Evolutionary conservation across 2,329 filamentous ascomycete genomes (phyloP), one percentile per base, ranked within the genome.

Genomic region (Ophidiomyces ophidiicola): DNA sequence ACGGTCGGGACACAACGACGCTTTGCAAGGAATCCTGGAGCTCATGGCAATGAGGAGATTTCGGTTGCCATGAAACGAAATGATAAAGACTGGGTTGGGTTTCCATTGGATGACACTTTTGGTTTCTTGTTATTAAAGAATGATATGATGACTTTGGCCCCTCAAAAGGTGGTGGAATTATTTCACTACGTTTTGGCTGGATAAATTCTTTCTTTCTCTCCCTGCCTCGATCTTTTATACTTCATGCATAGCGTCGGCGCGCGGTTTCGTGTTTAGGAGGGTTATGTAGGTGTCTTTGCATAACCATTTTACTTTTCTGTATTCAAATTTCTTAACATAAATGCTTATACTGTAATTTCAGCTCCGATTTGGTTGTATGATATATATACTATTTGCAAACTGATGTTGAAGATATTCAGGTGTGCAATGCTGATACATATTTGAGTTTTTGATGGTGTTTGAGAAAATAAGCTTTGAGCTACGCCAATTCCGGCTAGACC

Each of bases 101-200:
- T 42, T 29, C 29, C 18, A 17, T 29, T 41, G 30, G 32, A 32
- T 33, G 23, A 17, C 20, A 24, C 17, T 14, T 20, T 42, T 42
- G 25, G 32, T 21, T 36, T 36, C 21, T 29, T 42, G 33, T 37
- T 37, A 3, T 26, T 42, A 36, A 26, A 36, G 39, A 37, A 42
- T 36, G 29, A 37, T 36, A 32, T 37, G 33, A 42, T 37, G 32
- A 36, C 21, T 25, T 31, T 37, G 15, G 17, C 19, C 14, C 21
- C 32, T 25, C 25, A 32, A 25, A 32, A 17, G 21, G 29, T 39
- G 28, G 46, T 52, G 36, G 59, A 53, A 20, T 18, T 6, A 14
- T 36, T 32, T 11, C 23, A 34, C 29, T 33, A n/a, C 24, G 18
- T 19, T 36, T 34, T 35, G 32, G 12, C 8, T 44, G 40, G 30